Evolutionary conservation across 768 basidiomycete genomes (phyloP).

Genomic region (Tylopilus plumbeoviolaceoides): DNA sequence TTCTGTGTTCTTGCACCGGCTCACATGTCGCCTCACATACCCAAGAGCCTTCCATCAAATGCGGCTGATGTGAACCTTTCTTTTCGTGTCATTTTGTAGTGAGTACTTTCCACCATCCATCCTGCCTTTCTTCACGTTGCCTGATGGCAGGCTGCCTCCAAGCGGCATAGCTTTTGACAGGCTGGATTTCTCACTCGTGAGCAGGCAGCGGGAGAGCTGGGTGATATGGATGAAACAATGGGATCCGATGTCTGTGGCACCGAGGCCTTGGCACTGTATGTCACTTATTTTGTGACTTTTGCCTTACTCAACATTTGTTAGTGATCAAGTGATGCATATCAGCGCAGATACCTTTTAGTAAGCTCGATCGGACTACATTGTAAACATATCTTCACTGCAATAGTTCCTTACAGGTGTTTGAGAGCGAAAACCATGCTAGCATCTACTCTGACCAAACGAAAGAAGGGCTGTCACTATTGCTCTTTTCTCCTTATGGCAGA

Average conservation of each 20-base stretch:
- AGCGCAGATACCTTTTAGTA: constrained; percentile 85
- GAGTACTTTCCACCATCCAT: too few species aligned
- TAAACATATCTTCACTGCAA: not conserved
- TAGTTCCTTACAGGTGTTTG: constrained; percentile 89
- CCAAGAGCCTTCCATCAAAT: too few species aligned
- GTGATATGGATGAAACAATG: constrained; percentile 53
- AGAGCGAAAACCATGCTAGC: constrained; percentile 82
- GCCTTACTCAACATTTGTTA: constrained; percentile 28
- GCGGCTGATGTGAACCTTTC: too few species aligned
- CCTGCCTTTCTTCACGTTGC: too few species aligned
- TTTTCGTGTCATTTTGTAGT: too few species aligned
- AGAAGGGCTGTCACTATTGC: constrained; percentile 88
- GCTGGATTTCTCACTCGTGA: constrained; percentile 73
- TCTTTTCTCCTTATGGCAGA: constrained; percentile 24
- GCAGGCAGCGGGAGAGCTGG: constrained; percentile 58
- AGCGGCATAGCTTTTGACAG: too few species aligned
- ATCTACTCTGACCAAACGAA: constrained; percentile 81
- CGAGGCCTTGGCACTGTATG: constrained; percentile 66
- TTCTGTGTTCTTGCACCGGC: too few species aligned
- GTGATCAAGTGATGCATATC: constrained; percentile 85
- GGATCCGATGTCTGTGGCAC: constrained; percentile 67
- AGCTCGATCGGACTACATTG: constrained; percentile 14
- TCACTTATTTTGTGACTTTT: constrained; percentile 10
- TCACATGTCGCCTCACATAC: too few species aligned
- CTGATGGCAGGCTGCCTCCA: too few species aligned